These are phyloP conservation scores for Petrea volubilis DNA, from an alignment of 257 asterid species.

Conservation along the genomic window DNA sequence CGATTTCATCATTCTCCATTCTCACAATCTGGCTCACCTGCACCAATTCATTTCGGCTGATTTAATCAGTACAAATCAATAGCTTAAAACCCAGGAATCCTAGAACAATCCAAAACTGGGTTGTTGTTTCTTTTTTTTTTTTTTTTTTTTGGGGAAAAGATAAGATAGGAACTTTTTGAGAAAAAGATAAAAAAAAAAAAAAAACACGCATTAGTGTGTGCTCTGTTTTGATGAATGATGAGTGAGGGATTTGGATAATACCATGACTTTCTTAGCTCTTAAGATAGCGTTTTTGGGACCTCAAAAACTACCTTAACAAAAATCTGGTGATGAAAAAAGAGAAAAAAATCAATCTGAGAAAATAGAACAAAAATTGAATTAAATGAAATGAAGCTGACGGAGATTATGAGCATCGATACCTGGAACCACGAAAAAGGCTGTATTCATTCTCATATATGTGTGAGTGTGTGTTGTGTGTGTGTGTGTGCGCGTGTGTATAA, in stretches of 20 bases:
- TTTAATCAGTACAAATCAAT: background rate
- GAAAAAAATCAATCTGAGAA: background rate
- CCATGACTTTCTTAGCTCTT: slow-evolving; percentile 21
- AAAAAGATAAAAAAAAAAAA: background rate
- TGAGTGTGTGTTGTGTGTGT: slow-evolving; percentile 7
- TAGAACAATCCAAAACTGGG: background rate
- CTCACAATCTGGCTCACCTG: slow-evolving; percentile 45
- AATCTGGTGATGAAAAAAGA: slow-evolving; percentile 9
- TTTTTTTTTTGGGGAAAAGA: background rate
- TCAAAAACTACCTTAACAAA: background rate
- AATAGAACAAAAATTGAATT: no score
- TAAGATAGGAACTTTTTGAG: background rate
- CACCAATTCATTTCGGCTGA: background rate
- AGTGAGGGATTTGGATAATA: background rate
- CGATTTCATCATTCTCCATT: slow-evolving; percentile 35
- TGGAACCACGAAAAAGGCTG: background rate
- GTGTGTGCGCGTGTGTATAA: no score
- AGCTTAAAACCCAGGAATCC: background rate
- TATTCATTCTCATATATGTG: background rate
- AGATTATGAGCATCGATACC: background rate
- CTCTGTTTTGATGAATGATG: background rate
- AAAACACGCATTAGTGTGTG: background rate
- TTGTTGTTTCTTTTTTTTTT: no score
- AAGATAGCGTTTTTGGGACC: background rate
- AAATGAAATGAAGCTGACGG: no score